Evolutionary conservation across 495 filamentous ascomycete species (phyloP).

Genomic region (Parathielavia appendiculata): DNA sequence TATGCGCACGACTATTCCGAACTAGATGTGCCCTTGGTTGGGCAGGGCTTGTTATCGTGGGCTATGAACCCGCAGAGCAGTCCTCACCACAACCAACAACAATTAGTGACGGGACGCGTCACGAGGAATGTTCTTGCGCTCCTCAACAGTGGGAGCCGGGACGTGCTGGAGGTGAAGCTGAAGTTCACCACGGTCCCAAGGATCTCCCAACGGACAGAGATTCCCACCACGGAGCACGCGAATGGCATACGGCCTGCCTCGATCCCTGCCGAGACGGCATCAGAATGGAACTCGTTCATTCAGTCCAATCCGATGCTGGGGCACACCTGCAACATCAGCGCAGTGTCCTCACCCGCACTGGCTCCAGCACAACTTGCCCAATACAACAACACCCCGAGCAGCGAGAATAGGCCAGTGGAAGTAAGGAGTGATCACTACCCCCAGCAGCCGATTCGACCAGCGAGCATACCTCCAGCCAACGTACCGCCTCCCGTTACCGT

Average conservation of each 20-base stretch:
- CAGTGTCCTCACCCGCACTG: slow-evolving; percentile 30
- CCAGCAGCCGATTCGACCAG: slow-evolving; percentile 19
- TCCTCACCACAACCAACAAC: slow-evolving; percentile 53
- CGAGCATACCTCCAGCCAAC: slow-evolving; percentile 25
- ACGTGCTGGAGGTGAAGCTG: slow-evolving; percentile 91
- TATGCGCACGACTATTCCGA: slow-evolving; percentile 98
- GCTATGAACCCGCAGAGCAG: slow-evolving; percentile 53
- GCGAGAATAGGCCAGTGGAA: slow-evolving; percentile 20
- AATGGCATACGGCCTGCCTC: slow-evolving; percentile 24
- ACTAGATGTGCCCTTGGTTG: slow-evolving; percentile 84
- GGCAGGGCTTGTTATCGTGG: slow-evolving; percentile 93
- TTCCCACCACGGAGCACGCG: slow-evolving; percentile 21
- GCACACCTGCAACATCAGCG: slow-evolving; percentile 27
- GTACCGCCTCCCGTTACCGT: slow-evolving; percentile 8
- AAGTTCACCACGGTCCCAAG: slow-evolving; percentile 79
- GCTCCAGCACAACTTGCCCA: slow-evolving; percentile 25
- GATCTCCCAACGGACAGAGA: slow-evolving; percentile 49
- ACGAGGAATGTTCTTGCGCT: slow-evolving; percentile 77
- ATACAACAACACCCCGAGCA: slow-evolving; percentile 9
- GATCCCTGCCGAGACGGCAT: slow-evolving; percentile 37
- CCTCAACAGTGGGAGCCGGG: slow-evolving; percentile 75
- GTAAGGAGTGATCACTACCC: slow-evolving; percentile 20
- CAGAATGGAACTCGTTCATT: slow-evolving; percentile 48
- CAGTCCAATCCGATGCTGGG: slow-evolving; percentile 40
- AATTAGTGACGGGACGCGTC: slow-evolving; percentile 86